Evolutionary conservation across 2,329 filamentous ascomycete genomes (phyloP).

Genomic region (Reticulascus tulasneorum): DNA sequence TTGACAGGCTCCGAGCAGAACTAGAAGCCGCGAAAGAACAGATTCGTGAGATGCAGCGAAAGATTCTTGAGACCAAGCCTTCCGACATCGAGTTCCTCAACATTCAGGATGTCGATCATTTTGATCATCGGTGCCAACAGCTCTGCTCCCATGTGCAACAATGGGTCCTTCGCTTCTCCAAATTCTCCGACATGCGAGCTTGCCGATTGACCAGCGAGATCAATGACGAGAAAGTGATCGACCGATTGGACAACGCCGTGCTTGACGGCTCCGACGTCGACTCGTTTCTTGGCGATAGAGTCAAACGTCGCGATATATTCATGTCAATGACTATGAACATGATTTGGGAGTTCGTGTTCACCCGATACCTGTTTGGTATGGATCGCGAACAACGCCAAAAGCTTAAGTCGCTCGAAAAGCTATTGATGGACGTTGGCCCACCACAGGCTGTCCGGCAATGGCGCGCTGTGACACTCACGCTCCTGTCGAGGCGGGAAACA

Average conservation of each 20-base stretch:
- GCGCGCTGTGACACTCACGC: constrained; percentile 90
- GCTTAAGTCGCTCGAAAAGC: constrained; percentile 92
- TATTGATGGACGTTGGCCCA: constrained; percentile 82
- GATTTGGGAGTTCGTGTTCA: constrained; percentile 99
- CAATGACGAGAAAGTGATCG: constrained; percentile 87
- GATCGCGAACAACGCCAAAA: constrained; percentile 97
- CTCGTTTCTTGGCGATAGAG: constrained; percentile 78
- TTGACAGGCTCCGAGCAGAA: constrained; percentile 71
- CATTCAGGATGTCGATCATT: constrained; percentile 87
- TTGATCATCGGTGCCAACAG: constrained; percentile 88
- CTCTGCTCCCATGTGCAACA: constrained; percentile 94
- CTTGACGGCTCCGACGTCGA: constrained; percentile 94
- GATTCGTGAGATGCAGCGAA: constrained; percentile 46
- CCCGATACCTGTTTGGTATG: constrained; percentile 97
- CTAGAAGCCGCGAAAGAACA: constrained; percentile 67
- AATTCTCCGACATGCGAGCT: constrained; percentile 88
- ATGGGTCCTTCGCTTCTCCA: constrained; percentile 97
- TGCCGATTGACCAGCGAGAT: constrained; percentile 82
- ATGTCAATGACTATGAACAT: constrained; percentile 99
- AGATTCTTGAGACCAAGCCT: constrained; percentile 56
- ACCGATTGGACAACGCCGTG: constrained; percentile 89
- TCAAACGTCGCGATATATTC: constrained; percentile 87
- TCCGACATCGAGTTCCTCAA: constrained; percentile 71
- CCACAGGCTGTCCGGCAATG: constrained; percentile 89
- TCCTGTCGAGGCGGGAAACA: constrained; percentile 74